Percentiles rank a stretch among this genome's conserved stretches.
Evolutionary conservation across 2,329 filamentous ascomycete species (phyloP).

Genomic region (Pseudopyrenochaeta lycopersici): DNA sequence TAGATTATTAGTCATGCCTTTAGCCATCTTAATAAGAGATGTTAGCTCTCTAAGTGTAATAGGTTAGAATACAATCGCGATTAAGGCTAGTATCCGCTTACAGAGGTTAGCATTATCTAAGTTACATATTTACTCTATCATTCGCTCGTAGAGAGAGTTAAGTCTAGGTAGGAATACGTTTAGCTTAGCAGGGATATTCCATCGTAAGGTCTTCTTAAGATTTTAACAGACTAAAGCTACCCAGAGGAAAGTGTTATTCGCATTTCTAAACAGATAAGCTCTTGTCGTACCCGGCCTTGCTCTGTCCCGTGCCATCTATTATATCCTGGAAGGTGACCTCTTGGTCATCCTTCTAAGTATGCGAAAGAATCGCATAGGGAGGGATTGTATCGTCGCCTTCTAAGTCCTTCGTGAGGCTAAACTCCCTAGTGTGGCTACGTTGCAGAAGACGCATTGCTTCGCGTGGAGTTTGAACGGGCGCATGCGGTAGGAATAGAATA

Average conservation of each 20-base stretch:
- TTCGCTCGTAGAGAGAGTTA: constrained; percentile 50
- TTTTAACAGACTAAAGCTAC: constrained; percentile 54
- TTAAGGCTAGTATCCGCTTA: constrained; percentile 46
- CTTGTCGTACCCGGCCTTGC: too few relatives aligned
- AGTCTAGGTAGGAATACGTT: constrained; percentile 48
- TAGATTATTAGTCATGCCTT: constrained; percentile 28
- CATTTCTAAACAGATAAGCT: constrained; percentile 53
- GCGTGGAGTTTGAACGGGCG: too few relatives aligned
- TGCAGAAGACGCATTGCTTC: too few relatives aligned
- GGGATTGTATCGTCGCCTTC: too few relatives aligned
- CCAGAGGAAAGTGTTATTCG: too few relatives aligned
- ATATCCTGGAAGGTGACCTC: too few relatives aligned
- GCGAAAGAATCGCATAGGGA: too few relatives aligned
- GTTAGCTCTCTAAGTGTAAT: constrained; percentile 49
- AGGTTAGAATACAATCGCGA: constrained; percentile 47
- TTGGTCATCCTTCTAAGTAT: too few relatives aligned
- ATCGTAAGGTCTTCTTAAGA: constrained; percentile 30
- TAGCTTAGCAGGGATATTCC: constrained; percentile 25
- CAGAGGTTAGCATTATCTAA: constrained; percentile 47
- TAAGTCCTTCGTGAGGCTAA: too few relatives aligned
- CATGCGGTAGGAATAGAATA: too few relatives aligned
- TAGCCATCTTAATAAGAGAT: constrained; percentile 22
- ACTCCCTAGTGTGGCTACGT: too few relatives aligned
- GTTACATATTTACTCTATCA: constrained; percentile 47
- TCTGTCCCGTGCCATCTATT: too few relatives aligned